Percentiles rank a stretch among this genome's conserved stretches.
These are phyloP conservation scores for Boletus putidus DNA, from an alignment of 1,284 basidiomycete genomes.

Conservation along the genomic window DNA sequence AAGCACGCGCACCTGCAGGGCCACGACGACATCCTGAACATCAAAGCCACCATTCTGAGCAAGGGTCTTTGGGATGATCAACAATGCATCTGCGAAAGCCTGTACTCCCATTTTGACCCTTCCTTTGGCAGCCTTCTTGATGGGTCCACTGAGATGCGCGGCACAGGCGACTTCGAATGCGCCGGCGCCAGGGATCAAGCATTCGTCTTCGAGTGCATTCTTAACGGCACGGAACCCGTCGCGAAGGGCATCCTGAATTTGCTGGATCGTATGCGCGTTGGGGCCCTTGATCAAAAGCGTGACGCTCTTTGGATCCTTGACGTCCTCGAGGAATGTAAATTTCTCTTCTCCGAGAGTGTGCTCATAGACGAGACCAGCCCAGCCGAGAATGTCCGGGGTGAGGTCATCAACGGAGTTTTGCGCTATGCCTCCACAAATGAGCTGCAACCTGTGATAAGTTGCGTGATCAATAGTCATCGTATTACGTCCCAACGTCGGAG, in stretches of 20 bases:
- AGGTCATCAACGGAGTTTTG: conserved; percentile 99
- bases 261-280: conserved; percentile 93
- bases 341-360: conserved; percentile 99
- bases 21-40: conserved; percentile 93
- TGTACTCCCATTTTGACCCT: conserved; percentile 96
- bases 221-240: conserved; percentile 97
- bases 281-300: conserved; percentile 99
- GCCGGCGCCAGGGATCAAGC: conserved; percentile 91
- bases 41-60: conserved; percentile 97
- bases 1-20: conserved; percentile 65
- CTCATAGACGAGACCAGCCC: conserved; percentile 98
- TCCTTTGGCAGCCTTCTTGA: conserved; percentile 91
- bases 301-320: conserved; percentile 94
- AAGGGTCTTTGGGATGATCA: conserved; percentile 96
- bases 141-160: conserved; percentile 73
- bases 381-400: conserved; percentile 87
- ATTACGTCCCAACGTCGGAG: conserved; percentile 31
- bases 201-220: conserved; percentile 92
- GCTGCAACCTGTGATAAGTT: conserved; percentile 65
- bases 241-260: conserved; percentile 96
- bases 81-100: conserved; percentile 93
- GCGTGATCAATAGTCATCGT: conserved; percentile 21
- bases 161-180: conserved; percentile 98
- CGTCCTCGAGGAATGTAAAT: conserved; percentile 97
- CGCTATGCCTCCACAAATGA: conserved; percentile 92